Conservation (phyloP, 768 basidiomycete species). For the Podaxis mareebaensis region DNA sequence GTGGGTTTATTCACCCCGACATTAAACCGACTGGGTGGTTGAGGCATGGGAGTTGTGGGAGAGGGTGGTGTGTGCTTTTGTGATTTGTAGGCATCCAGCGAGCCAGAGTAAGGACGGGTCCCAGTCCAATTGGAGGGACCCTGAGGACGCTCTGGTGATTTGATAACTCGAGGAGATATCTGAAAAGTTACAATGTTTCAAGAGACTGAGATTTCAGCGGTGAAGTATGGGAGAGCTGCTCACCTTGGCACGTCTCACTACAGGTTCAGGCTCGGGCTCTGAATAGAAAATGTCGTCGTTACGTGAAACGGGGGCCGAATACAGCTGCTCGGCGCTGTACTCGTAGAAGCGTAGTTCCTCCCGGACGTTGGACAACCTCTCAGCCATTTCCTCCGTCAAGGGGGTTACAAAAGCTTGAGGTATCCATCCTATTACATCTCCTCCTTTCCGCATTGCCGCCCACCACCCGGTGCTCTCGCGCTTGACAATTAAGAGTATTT, state of each 20-base stretch:
- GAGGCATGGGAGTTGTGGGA: constrained; percentile 39
- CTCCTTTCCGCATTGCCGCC: constrained; percentile 65
- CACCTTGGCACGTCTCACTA: constrained; percentile 7
- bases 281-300: constrained; percentile 27
- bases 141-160: constrained; percentile 13
- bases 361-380: constrained; percentile 43
- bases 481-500: constrained; percentile 68
- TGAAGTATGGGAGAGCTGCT: background rate
- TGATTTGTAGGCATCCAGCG: constrained; percentile 9
- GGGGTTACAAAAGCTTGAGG: constrained; percentile 68
- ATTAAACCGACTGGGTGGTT: constrained; percentile 30
- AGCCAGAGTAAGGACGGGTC: constrained; percentile 1
- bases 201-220: background rate
- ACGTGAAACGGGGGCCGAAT: constrained; percentile 38
- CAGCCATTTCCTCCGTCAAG: constrained; percentile 51
- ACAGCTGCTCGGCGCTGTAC: constrained; percentile 47
- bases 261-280: constrained; percentile 19
- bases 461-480: constrained; percentile 79
- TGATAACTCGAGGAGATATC: constrained; percentile 14
- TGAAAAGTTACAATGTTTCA: background rate
- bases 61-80: constrained; percentile 37
- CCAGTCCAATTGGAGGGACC: background rate
- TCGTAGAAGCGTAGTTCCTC: constrained; percentile 47
- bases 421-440: constrained; percentile 69
- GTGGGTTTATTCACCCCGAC: constrained; percentile 31